Evolutionary conservation across 2,329 filamentous ascomycete species (phyloP), one percentile per base, ranked within the genome.

Genomic region (Botrytis hyacinthi): DNA sequence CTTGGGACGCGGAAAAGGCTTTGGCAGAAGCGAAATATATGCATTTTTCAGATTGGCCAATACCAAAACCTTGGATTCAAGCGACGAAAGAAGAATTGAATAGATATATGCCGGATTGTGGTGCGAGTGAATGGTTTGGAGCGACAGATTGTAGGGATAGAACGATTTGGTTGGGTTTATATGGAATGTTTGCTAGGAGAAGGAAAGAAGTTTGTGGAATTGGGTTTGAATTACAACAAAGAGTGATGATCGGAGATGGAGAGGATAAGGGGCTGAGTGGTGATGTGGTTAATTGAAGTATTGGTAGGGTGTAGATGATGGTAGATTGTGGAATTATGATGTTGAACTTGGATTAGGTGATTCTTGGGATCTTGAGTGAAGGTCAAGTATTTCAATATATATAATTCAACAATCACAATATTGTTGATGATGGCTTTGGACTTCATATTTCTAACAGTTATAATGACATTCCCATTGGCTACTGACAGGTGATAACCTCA

Each of bases 41-140:
- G 14, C 88, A 90, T 78, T 90, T 90, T 79, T 87, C 85, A 37
- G 89, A 91, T 79, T 88, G 86, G 85, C 88, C 88, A 1, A 76
- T 89, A 62, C 88, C 88, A 1, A 90, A 90, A 76, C 88, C 88
- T 3, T 90, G 88, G 87, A 76, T 79, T 4, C 65, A 75, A 37
- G 77, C 78, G 0, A 71, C 73, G 2, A 77, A 78, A 65, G 74
- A 76, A n/a, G 35, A 77, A n/a, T 42, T 80, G 73, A 80, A 80
- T 75, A 77, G 74, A 46, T 74, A 79, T 59, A 80, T 80, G 79
- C 78, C 79, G 37, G 74, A 73, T 42, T 80, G 79, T 75, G 51
- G 46, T 60, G 68, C 73, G 68, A 79, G 74, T 57, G 77, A 79
- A 59, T 78, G 78, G 74, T 80, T 80, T 74, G 79, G 79, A 29